Conservation (phyloP, 345 rosid genomes). For the Moricandia arvensis region DNA sequence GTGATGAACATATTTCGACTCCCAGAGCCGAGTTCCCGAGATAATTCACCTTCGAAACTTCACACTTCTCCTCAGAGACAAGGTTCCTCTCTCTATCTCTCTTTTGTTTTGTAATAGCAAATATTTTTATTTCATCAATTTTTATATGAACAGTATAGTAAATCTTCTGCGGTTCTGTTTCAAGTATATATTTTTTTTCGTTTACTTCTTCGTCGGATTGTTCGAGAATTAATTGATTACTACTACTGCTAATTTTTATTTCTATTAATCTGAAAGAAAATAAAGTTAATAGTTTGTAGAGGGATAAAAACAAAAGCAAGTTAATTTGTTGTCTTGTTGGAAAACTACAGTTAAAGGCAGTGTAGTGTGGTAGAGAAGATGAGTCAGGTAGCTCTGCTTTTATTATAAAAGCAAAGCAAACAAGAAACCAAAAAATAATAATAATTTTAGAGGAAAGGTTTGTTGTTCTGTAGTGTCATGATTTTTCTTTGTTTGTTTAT, state of each 20-base stretch:
- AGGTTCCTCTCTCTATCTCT: slow-evolving; percentile 41
- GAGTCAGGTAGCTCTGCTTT: slow-evolving; percentile 34
- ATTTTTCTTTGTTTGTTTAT: slow-evolving; percentile 44
- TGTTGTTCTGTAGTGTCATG: slow-evolving; percentile 41
- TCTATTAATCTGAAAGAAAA: background rate
- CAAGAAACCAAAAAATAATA: background rate
- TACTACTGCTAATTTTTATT: background rate
- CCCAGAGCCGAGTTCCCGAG: slow-evolving; percentile 39
- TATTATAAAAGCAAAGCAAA: slow-evolving; percentile 15
- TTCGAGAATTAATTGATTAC: slow-evolving; percentile 16
- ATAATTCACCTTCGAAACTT: slow-evolving; percentile 23
- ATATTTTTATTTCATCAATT: background rate
- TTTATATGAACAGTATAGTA: background rate
- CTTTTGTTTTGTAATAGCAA: background rate
- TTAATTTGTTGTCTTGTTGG: background rate
- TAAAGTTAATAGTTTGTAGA: background rate
- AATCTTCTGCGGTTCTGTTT: background rate
- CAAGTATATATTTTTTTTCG: background rate
- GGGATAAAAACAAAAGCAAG: slow-evolving; percentile 4
- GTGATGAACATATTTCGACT: slow-evolving; percentile 52
- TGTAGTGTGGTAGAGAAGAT: slow-evolving; percentile 30
- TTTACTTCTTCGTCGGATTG: slow-evolving; percentile 11
- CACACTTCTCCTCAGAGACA: slow-evolving; percentile 25
- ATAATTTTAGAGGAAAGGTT: slow-evolving; percentile 33
- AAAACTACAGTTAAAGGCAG: slow-evolving; percentile 29